A percentile compares a stretch with the other conserved stretches of the same genome.
phyloP scores from a whole-genome alignment of 2,329 filamentous ascomycete species.

The Talaromyces sp. region DNA sequence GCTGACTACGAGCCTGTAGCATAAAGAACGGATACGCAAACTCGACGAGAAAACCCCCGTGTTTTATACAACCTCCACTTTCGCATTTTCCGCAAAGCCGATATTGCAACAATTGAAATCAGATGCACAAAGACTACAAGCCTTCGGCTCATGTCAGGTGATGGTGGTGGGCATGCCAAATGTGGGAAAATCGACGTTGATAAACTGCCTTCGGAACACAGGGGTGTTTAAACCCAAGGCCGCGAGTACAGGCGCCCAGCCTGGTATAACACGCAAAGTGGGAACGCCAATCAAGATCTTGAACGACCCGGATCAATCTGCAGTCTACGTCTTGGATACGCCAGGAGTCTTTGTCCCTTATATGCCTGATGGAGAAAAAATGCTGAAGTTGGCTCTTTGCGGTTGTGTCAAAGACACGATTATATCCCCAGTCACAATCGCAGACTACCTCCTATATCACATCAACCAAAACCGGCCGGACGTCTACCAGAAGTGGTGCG shows the following conservation, averaged over 20 bases:
- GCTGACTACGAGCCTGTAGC: constrained; percentile 14
- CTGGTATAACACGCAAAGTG: constrained; percentile 84
- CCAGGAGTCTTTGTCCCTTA: constrained; percentile 95
- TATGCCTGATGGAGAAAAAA: constrained; percentile 73
- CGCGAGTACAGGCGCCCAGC: constrained; percentile 76
- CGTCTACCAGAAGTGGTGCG: constrained; percentile 58
- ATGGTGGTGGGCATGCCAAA: constrained; percentile 97
- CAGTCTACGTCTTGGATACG: constrained; percentile 83
- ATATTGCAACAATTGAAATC: constrained; percentile 28
- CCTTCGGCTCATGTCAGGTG: constrained; percentile 73
- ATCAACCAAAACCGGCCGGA: constrained; percentile 63
- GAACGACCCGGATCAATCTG: constrained; percentile 48
- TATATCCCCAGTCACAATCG: constrained; percentile 69
- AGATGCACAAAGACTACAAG: constrained; percentile 25
- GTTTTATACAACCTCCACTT: constrained; percentile 30
- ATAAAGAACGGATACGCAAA: constrained; percentile 26
- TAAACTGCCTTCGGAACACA: constrained; percentile 72
- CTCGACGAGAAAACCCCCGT: constrained; percentile 28
- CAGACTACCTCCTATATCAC: constrained; percentile 83
- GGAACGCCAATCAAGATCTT: constrained; percentile 76
- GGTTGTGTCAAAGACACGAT: constrained; percentile 87
- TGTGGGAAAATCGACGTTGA: constrained; percentile 89
- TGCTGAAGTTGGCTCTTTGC: constrained; percentile 91
- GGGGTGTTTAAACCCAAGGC: constrained; percentile 65
- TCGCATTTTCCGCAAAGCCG: constrained; percentile 23